Percentiles rank a stretch among this genome's conserved stretches.
Conservation (phyloP, 2,329 filamentous ascomycete species). For the Hortaea sp. region DNA sequence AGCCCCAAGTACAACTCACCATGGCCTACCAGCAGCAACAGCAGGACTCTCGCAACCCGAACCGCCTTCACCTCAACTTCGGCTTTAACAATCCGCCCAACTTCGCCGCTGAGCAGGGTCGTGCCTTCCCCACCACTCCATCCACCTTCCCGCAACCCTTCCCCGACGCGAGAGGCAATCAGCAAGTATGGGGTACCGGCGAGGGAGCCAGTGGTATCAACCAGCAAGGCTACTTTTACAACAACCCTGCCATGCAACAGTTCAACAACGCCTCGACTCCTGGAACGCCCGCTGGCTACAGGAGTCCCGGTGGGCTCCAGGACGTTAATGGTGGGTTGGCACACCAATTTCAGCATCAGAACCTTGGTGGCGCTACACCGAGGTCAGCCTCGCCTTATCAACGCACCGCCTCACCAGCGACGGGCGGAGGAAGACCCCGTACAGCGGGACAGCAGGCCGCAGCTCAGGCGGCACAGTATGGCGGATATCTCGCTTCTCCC, state of each 20-base stretch:
- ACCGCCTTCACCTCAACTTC: slow-evolving; percentile 44
- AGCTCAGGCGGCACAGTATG: slow-evolving; percentile 50
- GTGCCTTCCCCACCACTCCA: slow-evolving; percentile 58
- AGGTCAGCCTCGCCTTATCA: slow-evolving; percentile 59
- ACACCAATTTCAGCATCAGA: slow-evolving; percentile 95
- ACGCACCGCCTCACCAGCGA: slow-evolving; percentile 55
- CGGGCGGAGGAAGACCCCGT: slow-evolving; percentile 58
- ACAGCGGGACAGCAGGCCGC: slow-evolving; percentile 62
- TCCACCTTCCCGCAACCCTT: slow-evolving; percentile 92
- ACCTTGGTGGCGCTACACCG: slow-evolving; percentile 53
- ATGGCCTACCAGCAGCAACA: slow-evolving; percentile 15
- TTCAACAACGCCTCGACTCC: slow-evolving; percentile 32
- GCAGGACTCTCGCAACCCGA: slow-evolving; percentile 24
- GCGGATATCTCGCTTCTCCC: slow-evolving; percentile 58
- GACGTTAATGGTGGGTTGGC: slow-evolving; percentile 85
- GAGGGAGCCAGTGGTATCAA: slow-evolving; percentile 31
- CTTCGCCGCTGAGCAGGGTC: slow-evolving; percentile 34
- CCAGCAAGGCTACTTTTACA: slow-evolving; percentile 42
- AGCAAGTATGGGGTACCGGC: slow-evolving; percentile 49
- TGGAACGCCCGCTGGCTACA: slow-evolving; percentile 40
- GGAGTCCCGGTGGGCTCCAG: slow-evolving; percentile 52
- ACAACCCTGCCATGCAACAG: slow-evolving; percentile 34
- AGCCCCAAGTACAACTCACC: background rate
- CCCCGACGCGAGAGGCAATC: slow-evolving; percentile 49
- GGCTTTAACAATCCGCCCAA: slow-evolving; percentile 36